Evolutionary conservation across 1,284 basidiomycete species (phyloP).

Genomic region (Microbotryomycetes sp.): DNA sequence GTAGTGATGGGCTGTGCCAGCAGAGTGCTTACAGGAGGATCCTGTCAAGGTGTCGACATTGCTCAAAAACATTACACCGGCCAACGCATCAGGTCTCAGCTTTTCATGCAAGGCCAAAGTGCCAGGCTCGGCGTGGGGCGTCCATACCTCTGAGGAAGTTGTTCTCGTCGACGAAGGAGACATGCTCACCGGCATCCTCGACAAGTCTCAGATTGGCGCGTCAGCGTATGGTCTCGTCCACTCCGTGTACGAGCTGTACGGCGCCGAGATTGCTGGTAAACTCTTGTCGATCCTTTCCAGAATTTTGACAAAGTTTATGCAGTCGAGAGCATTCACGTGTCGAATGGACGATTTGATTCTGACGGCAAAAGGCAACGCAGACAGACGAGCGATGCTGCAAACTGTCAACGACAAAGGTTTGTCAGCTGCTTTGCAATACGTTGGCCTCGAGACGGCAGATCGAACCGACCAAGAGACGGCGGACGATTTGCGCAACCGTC

Average conservation of each 20-base stretch:
- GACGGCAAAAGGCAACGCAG: conserved; percentile 69
- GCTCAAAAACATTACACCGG: conserved; percentile 82
- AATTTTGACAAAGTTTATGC: conserved; percentile 92
- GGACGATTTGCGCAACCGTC: conserved; percentile 49
- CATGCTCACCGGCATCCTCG: conserved; percentile 82
- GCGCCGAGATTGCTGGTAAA: conserved; percentile 78
- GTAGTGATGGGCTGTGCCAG: neutral
- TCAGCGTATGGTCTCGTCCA: conserved; percentile 94
- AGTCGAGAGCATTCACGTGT: conserved; percentile 95
- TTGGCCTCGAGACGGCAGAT: conserved; percentile 64
- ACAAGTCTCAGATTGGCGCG: conserved; percentile 97
- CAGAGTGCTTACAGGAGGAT: neutral
- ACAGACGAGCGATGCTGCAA: conserved; percentile 61
- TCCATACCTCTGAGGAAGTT: conserved; percentile 60
- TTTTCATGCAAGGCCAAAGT: conserved; percentile 79
- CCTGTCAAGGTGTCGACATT: conserved; percentile 74
- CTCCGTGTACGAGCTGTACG: conserved; percentile 98
- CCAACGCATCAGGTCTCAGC: conserved; percentile 73
- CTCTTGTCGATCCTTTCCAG: conserved; percentile 88
- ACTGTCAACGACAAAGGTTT: conserved; percentile 68
- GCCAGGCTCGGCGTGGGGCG: conserved; percentile 68
- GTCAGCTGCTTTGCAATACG: conserved; percentile 66
- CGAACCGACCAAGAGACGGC: conserved; percentile 52
- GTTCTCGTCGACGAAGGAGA: conserved; percentile 91
- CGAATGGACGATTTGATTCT: conserved; percentile 97